Conservation (phyloP, 176 grass and related monocot genomes). For the Lolium rigidum region DNA sequence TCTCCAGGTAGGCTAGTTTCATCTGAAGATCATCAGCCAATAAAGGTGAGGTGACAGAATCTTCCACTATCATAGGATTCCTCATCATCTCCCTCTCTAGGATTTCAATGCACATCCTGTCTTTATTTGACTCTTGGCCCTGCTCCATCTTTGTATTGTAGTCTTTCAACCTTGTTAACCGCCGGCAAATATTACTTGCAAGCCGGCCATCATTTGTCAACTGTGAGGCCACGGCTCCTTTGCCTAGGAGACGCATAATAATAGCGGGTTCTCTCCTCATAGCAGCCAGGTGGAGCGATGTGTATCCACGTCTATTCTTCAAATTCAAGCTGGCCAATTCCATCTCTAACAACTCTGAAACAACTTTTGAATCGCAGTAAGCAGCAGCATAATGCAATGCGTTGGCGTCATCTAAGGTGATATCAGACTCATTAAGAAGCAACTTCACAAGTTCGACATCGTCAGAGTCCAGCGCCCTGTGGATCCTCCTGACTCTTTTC, state of each 20-base stretch:
- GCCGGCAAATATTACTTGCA: slow-evolving; percentile 76
- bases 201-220: slow-evolving; percentile 75
- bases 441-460: slow-evolving; percentile 98
- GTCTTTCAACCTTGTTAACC: slow-evolving; percentile 83
- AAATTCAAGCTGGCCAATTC: slow-evolving; percentile 79
- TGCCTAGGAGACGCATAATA: slow-evolving; percentile 83
- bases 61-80: slow-evolving; percentile 76
- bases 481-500: slow-evolving; percentile 85
- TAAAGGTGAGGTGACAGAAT: slow-evolving; percentile 92
- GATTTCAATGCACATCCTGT: slow-evolving; percentile 91
- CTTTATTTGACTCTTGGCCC: slow-evolving; percentile 95
- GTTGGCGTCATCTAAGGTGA: slow-evolving; percentile 87
- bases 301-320: slow-evolving; percentile 82
- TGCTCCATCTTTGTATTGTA: slow-evolving; percentile 73
- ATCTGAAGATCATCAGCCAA: slow-evolving; percentile 88
- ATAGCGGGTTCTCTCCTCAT: slow-evolving; percentile 94
- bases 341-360: slow-evolving; percentile 80
- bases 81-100: slow-evolving; percentile 88
- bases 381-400: slow-evolving; percentile 91
- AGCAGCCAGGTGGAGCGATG: slow-evolving; percentile 87
- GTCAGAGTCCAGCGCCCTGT: slow-evolving; percentile 89
- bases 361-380: slow-evolving; percentile 93
- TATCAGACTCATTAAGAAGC: slow-evolving; percentile 91
- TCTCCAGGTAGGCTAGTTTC: slow-evolving; percentile 97
- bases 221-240: slow-evolving; percentile 67